Conservation (phyloP, 495 filamentous ascomycete species). For the Tuber brumale region DNA sequence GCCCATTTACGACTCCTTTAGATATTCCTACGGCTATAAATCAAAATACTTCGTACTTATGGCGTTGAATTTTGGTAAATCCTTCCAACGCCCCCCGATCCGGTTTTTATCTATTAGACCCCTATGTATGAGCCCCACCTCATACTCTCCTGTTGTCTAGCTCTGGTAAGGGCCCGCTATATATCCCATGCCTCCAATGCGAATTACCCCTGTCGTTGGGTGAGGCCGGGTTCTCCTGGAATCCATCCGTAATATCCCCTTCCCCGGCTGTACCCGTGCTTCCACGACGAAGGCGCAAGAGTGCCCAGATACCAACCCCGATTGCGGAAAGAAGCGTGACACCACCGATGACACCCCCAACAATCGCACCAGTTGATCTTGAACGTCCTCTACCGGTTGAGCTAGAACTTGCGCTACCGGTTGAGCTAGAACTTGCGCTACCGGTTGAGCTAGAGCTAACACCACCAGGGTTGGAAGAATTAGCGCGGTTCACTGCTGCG, state of each 20-base stretch:
- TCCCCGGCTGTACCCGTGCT: not conserved
- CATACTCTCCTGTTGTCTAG: not conserved
- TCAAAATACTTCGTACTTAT: not conserved
- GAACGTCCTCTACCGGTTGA: too few relatives aligned
- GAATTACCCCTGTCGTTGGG: not conserved
- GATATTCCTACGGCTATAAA: not conserved
- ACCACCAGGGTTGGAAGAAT: not conserved
- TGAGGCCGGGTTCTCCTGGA: not conserved
- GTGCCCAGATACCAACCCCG: conserved; percentile 8
- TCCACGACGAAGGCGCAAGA: conserved; percentile 15
- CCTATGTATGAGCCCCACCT: not conserved
- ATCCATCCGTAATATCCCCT: not conserved
- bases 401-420: too few relatives aligned
- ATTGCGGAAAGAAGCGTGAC: conserved; percentile 19
- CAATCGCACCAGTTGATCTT: too few relatives aligned
- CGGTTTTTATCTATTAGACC: not conserved
- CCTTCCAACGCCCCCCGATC: not conserved
- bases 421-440: conserved; percentile 14
- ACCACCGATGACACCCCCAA: conserved; percentile 37
- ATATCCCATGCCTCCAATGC: not conserved
- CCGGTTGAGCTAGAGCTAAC: not conserved
- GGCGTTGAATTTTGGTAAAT: too few relatives aligned
- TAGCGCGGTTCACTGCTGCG: not conserved
- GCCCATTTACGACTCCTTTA: too few relatives aligned
- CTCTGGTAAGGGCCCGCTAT: not conserved